Evolutionary conservation across 805 yeast species (phyloP), one percentile per base, ranked within the genome.

Genomic region (Brettanomyces naardenensis): DNA sequence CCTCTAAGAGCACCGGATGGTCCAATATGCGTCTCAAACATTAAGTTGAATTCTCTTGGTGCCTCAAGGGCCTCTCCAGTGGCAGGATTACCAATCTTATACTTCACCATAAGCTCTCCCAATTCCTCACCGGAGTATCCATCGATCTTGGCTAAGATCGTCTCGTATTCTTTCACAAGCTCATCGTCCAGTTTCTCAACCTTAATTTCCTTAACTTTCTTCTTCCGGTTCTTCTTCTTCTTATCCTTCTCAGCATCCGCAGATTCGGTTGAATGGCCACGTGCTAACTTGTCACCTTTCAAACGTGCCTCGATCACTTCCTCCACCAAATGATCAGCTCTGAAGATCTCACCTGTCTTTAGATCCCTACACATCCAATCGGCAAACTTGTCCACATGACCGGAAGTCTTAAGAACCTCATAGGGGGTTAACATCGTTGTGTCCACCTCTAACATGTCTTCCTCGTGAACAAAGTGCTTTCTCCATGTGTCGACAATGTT

Each of bases 1-100:
- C 98, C 98, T 70, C 85, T 89, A 61, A 89, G 68, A 60, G 81
- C 87, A 56, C 98, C 98, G 38, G 97, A 85, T 44, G 99, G 98
- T 39, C 99, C 99, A 61, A 92, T 94, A 41, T 95, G 95, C 42
- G 99, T 92, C 67, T 90, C 97, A 60, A 92, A 92, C 99, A 92
- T 92, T 62, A 92, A 77, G 70, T 92, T 92, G 78, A 92, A 92
- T 63, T 89, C 97, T 53, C 70, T 77, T 49, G 99, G 99, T 32
- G 81, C 81, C 62, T 87, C 95, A 53, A 92, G 73, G 37, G 76
- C 69, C 32, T 84, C 94, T 46, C 83, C 84, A 44, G 95, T 88
- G 35, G 76, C 89, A 31, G 99, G 99, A 72, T 90, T 92, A 52
- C 78, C 78, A 60, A 92, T 94, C 44, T 81, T 69, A 64, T 84